phyloP scores from a whole-genome alignment of 1,139 yeast genomes.

The Debaryomyces subglobosus region DNA sequence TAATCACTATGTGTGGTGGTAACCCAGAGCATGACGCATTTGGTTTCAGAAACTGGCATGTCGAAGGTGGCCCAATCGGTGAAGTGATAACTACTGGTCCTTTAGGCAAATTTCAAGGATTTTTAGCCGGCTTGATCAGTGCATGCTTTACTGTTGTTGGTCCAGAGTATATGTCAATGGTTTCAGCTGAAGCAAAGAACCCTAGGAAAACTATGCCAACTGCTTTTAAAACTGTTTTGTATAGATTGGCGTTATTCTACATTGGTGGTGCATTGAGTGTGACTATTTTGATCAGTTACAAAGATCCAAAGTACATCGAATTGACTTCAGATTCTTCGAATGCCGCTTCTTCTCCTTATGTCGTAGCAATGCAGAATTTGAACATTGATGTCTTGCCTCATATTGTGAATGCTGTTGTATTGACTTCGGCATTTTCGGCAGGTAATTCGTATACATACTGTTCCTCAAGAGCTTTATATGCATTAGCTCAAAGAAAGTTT shows the following conservation, averaged over 20 bases:
- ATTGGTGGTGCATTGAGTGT: conserved; percentile 52
- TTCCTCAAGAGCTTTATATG: conserved; percentile 46
- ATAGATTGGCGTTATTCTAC: conserved; percentile 70
- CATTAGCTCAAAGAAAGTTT: conserved; percentile 42
- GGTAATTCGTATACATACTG: conserved; percentile 49
- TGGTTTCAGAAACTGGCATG: conserved; percentile 69
- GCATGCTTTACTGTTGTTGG: conserved; percentile 79
- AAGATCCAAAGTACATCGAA: conserved; percentile 36
- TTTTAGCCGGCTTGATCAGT: conserved; percentile 60
- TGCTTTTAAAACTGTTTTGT: conserved; percentile 78
- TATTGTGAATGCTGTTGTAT: conserved; percentile 41
- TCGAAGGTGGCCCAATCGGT: conserved; percentile 52
- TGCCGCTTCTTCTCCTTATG: conserved; percentile 47
- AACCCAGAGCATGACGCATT: conserved; percentile 67
- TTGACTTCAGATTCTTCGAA: conserved; percentile 24
- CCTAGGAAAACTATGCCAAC: conserved; percentile 78
- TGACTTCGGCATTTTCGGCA: conserved; percentile 45
- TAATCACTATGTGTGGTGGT: conserved; percentile 84
- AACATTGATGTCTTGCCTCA: conserved; percentile 42
- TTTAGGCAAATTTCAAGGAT: conserved; percentile 72
- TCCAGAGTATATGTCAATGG: conserved; percentile 82
- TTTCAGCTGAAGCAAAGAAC: conserved; percentile 78
- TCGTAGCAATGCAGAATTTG: conserved; percentile 48
- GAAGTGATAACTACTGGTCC: conserved; percentile 57
- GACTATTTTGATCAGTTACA: conserved; percentile 43